Evolutionary conservation across 306 rosid species (phyloP).

Genomic region (Comarum palustre): DNA sequence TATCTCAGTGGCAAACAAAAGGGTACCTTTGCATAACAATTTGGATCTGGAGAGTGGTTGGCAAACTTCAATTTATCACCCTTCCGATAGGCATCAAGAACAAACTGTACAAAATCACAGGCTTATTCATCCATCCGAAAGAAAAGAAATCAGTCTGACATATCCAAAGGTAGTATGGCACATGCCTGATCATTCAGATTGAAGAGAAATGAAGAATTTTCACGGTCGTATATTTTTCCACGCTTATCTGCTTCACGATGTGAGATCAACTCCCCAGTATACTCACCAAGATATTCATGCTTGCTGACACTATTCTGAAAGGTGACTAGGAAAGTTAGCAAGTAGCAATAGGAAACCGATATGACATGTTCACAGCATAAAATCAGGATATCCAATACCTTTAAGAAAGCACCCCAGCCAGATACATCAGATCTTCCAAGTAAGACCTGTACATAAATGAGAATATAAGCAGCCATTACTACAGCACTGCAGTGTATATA

Average conservation of each 20-base stretch:
- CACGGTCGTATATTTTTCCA: slow-evolving; percentile 98
- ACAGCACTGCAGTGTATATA: neutral
- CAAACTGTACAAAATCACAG: slow-evolving; percentile 60
- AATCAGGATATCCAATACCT: slow-evolving; percentile 49
- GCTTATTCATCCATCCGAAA: slow-evolving; percentile 8
- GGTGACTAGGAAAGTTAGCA: slow-evolving; percentile 34
- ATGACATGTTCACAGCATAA: slow-evolving; percentile 4
- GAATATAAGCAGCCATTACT: slow-evolving; percentile 10
- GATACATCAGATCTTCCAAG: slow-evolving; percentile 96
- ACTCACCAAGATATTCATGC: slow-evolving; percentile 99
- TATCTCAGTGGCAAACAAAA: slow-evolving; percentile 4
- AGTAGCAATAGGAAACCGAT: slow-evolving; percentile 18
- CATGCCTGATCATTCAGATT: slow-evolving; percentile 97
- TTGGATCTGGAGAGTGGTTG: slow-evolving; percentile 95
- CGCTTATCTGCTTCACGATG: slow-evolving; percentile 98
- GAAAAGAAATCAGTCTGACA: neutral
- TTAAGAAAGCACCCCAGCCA: slow-evolving; percentile 99
- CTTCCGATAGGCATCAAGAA: slow-evolving; percentile 94
- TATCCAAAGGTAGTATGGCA: neutral
- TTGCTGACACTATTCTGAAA: slow-evolving; percentile 90
- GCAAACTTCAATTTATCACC: slow-evolving; percentile 99
- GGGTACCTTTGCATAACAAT: slow-evolving; percentile 92
- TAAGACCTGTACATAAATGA: slow-evolving; percentile 59
- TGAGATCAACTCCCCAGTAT: slow-evolving; percentile 95
- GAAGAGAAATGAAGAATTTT: slow-evolving; percentile 95